Evolutionary conservation across 2,329 filamentous ascomycete genomes (phyloP).

Genomic region (Fusarium azukiicola): DNA sequence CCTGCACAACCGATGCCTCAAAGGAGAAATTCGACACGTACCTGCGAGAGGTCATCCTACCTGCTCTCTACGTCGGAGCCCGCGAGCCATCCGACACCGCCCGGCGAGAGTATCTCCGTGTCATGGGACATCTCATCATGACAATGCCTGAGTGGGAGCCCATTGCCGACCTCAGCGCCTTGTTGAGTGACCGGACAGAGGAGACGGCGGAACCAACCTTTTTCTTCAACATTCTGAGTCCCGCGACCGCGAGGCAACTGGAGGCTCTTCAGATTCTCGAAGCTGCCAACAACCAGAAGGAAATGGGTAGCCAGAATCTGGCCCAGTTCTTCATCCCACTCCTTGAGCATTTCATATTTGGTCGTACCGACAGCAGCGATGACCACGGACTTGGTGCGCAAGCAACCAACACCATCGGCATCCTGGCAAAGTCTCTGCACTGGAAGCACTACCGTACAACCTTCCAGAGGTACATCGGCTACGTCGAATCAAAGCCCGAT

Average conservation of each 20-base stretch:
- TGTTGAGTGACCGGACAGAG: slow-evolving; percentile 83
- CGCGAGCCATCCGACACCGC: slow-evolving; percentile 91
- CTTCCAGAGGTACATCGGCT: slow-evolving; percentile 90
- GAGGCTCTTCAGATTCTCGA: slow-evolving; percentile 91
- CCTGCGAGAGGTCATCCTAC: slow-evolving; percentile 83
- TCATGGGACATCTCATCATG: slow-evolving; percentile 89
- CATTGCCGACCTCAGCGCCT: slow-evolving; percentile 86
- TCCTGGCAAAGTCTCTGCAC: slow-evolving; percentile 87
- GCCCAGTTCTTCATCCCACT: slow-evolving; percentile 94
- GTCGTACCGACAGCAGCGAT: slow-evolving; percentile 85
- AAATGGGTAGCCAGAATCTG: slow-evolving; percentile 88
- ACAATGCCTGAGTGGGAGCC: slow-evolving; percentile 84
- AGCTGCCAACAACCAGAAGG: slow-evolving; percentile 80
- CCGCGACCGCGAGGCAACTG: slow-evolving; percentile 91
- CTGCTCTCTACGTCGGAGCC: slow-evolving; percentile 88
- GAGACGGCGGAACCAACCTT: slow-evolving; percentile 85
- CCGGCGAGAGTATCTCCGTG: slow-evolving; percentile 88
- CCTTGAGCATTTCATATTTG: slow-evolving; percentile 96
- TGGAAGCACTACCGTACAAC: slow-evolving; percentile 95
- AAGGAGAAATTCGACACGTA: slow-evolving; percentile 75
- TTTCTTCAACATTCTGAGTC: slow-evolving; percentile 95
- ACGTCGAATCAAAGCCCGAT: slow-evolving; percentile 89
- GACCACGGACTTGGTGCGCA: slow-evolving; percentile 94
- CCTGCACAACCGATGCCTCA: slow-evolving; percentile 60
- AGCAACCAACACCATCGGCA: slow-evolving; percentile 89